phyloP scores from a whole-genome alignment of 2,329 filamentous ascomycete genomes.

The Podosphaera leucotricha region DNA sequence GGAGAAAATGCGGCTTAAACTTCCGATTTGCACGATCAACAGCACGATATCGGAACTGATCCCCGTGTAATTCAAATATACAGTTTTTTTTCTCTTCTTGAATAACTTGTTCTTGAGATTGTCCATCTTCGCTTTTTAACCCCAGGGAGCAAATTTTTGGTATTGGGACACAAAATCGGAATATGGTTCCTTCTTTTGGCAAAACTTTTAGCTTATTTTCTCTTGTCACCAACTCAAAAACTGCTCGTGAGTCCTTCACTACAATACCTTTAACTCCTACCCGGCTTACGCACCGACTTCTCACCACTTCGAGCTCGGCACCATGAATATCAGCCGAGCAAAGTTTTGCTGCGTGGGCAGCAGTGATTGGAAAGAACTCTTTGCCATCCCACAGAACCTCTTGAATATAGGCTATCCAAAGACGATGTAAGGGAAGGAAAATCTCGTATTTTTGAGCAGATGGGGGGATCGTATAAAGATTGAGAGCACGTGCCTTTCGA shows the following conservation, averaged over 20 bases:
- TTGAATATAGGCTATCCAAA: slow-evolving; percentile 72
- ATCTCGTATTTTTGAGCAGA: slow-evolving; percentile 46
- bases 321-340: slow-evolving; percentile 80
- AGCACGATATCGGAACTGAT: slow-evolving; percentile 63
- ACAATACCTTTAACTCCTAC: slow-evolving; percentile 76
- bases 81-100: slow-evolving; percentile 22
- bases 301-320: slow-evolving; percentile 56
- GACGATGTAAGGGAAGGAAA: slow-evolving; percentile 49
- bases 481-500: slow-evolving; percentile 47
- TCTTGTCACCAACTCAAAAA: slow-evolving; percentile 61
- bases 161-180: slow-evolving; percentile 46
- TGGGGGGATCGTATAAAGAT: slow-evolving; percentile 51
- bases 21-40: slow-evolving; percentile 76
- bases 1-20: slow-evolving; percentile 65
- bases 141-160: neutral
- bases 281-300: slow-evolving; percentile 56
- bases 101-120: neutral
- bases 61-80: slow-evolving; percentile 67
- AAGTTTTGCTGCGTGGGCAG: slow-evolving; percentile 43
- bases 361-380: slow-evolving; percentile 5
- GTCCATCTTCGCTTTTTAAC: neutral
- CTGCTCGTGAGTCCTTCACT: slow-evolving; percentile 66
- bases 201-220: slow-evolving; percentile 50
- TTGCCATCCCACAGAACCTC: slow-evolving; percentile 38
- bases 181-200: slow-evolving; percentile 77